Percentiles rank a stretch among this genome's conserved stretches.
phyloP scores from a whole-genome alignment of 179 eudicot species.

The Beta lomatogona region DNA sequence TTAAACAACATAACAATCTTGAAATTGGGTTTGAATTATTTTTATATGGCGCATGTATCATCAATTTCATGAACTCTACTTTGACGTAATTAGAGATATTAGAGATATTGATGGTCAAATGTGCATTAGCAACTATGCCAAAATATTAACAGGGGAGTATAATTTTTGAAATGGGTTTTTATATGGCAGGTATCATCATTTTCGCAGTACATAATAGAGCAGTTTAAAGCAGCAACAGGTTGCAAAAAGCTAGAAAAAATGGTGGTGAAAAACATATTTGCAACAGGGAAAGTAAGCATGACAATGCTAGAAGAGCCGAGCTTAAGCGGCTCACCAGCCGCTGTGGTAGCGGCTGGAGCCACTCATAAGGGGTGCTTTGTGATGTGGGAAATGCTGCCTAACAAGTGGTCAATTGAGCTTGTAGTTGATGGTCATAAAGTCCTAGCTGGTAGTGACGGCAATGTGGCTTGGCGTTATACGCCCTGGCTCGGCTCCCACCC shows the following conservation, averaged over 20 bases:
- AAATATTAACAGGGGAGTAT: too few relatives aligned
- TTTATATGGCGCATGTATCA: too few relatives aligned
- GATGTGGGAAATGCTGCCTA: constrained; percentile 91
- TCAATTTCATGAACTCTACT: too few relatives aligned
- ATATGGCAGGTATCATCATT: constrained; percentile 66
- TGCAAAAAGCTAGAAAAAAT: constrained; percentile 69
- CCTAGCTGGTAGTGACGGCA: constrained; percentile 86
- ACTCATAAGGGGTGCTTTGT: constrained; percentile 86
- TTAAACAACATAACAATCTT: too few relatives aligned
- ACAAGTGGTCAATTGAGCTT: constrained; percentile 87
- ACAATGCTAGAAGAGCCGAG: constrained; percentile 72
- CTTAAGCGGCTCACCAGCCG: constrained; percentile 35
- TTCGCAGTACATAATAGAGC: constrained; percentile 84
- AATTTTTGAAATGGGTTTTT: not conserved
- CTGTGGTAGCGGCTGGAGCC: constrained; percentile 29
- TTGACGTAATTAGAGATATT: too few relatives aligned
- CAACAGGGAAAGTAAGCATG: constrained; percentile 86
- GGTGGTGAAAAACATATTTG: constrained; percentile 68
- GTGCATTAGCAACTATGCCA: too few relatives aligned
- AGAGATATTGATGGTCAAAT: too few relatives aligned
- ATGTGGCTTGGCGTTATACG: constrained; percentile 93
- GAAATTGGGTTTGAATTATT: too few relatives aligned
- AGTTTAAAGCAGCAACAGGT: constrained; percentile 90
- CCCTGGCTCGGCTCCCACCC: constrained; percentile 95
- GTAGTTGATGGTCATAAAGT: constrained; percentile 78